Evolutionary conservation across 2,329 filamentous ascomycete genomes (phyloP).

Genomic region (Sarocladiaceae sp.): DNA sequence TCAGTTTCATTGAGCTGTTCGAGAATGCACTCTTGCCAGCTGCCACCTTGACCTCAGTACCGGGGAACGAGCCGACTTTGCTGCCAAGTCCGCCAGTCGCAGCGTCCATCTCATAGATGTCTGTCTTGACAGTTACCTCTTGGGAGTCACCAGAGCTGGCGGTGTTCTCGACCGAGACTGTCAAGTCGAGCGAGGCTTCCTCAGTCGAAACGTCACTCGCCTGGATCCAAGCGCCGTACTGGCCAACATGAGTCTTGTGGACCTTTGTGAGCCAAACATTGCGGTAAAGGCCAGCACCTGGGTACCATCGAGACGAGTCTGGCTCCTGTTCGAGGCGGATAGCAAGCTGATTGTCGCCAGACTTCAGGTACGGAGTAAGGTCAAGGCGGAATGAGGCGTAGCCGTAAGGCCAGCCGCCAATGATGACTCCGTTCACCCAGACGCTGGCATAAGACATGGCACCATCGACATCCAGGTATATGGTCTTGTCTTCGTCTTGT

Average conservation of each 20-base stretch:
- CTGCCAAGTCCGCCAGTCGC: background rate
- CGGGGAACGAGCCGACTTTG: conserved; percentile 4
- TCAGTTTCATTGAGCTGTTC: conserved; percentile 6
- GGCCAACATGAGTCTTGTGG: conserved; percentile 37
- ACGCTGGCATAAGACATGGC: conserved; percentile 47
- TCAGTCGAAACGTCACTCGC: conserved; percentile 36
- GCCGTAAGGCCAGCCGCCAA: conserved; percentile 45
- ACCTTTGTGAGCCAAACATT: conserved; percentile 48
- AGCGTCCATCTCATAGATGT: conserved; percentile 9
- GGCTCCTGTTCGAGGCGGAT: conserved; percentile 44
- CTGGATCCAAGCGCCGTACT: conserved; percentile 44
- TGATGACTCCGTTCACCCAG: conserved; percentile 43
- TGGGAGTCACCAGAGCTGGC: background rate
- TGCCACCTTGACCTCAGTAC: conserved; percentile 2
- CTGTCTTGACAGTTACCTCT: conserved; percentile 5
- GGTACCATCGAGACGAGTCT: conserved; percentile 47
- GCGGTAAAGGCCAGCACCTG: conserved; percentile 46
- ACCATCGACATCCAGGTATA: conserved; percentile 43
- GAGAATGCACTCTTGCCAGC: background rate
- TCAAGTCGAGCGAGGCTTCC: conserved; percentile 37
- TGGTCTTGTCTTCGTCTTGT: conserved; percentile 27
- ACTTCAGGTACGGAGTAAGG: conserved; percentile 35
- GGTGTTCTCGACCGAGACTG: conserved; percentile 39
- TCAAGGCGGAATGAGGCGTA: conserved; percentile 46
- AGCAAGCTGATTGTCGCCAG: conserved; percentile 36